These are phyloP conservation scores for Gossypium thurberi DNA, from an alignment of 345 rosid species.

Conservation along the genomic window DNA sequence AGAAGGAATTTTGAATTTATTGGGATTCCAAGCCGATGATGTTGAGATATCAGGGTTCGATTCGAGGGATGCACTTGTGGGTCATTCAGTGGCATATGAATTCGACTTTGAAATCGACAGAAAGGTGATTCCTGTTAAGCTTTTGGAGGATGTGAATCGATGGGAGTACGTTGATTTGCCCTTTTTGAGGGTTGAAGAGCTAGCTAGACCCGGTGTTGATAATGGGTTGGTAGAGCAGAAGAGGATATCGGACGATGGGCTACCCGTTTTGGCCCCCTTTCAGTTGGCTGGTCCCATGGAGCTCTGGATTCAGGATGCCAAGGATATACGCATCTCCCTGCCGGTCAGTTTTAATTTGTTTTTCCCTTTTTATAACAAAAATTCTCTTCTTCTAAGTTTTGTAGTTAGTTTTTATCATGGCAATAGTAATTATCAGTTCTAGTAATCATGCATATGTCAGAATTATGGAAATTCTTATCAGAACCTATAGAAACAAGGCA, in stretches of 20 bases:
- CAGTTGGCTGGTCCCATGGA: slow-evolving; percentile 98
- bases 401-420: no score
- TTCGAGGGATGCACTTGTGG: slow-evolving; percentile 72
- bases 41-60: slow-evolving; percentile 76
- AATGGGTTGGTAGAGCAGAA: slow-evolving; percentile 34
- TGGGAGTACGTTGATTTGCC: slow-evolving; percentile 93
- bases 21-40: slow-evolving; percentile 74
- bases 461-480: no score
- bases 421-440: no score
- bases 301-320: slow-evolving; percentile 90
- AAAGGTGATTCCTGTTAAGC: slow-evolving; percentile 66
- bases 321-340: slow-evolving; percentile 67
- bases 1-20: slow-evolving; percentile 70
- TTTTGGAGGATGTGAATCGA: slow-evolving; percentile 77
- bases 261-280: slow-evolving; percentile 80
- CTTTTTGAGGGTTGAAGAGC: slow-evolving; percentile 47
- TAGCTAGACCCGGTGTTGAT: slow-evolving; percentile 19
- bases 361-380: neutral
- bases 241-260: slow-evolving; percentile 23
- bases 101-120: slow-evolving; percentile 67
- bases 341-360: slow-evolving; percentile 37
- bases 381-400: neutral
- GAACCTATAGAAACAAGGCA: no score
- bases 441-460: no score
- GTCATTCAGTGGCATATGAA: slow-evolving; percentile 82